Base-by-base conservation (phyloP, 129 eudicot species). In the Solidago caesia region DNA sequence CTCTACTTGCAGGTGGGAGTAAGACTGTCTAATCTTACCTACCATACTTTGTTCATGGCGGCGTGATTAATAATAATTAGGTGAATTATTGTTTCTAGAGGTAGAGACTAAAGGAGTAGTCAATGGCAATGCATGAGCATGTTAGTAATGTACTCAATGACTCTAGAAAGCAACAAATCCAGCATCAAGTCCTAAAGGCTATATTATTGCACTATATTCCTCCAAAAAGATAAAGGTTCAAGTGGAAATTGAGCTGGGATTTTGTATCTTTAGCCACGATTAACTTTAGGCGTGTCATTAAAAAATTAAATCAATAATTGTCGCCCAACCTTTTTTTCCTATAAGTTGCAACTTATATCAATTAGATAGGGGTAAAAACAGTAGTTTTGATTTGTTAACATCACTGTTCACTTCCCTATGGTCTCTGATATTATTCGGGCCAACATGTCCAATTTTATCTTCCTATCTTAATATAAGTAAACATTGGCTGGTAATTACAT, bases 131-230 rank as follows among this genome's bases (percentile, higher is more conserved):
- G 70, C 81, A 69, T 60, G 70, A 77, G 79, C 79, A 65, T 75
- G 81, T 77, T 77, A 60, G 64, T 48, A 68, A 41, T 47, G 52
- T 63, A 77, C 70, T 77, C 55, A 5, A 77, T 69, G 70, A 69
- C 55, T 69, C 75, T 77, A 77, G 15, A 77, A 77, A 77, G 81
- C 70, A 77, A 47, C 75, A 77, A 77, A 77, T 68, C 81, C 75
- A 77, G 56, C 76, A 77, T 77, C 48, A 77, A 62, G 64, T 61
- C 70, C 60, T 68, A 68, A 77, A 77, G 62, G 52, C 71, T 70
- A 59, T 56, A 70, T 77, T 15, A 77, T 70, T 69, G 44, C 75
- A 63, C 61, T 15, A 47, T 68, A 77, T 58, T 77, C 62, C 48
- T 68, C 68, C 75, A 59, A 67, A 67, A 58, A 68, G 74, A 57